phyloP scores from a whole-genome alignment of 140 eudicot genomes.

The Bidens hawaiensis region DNA sequence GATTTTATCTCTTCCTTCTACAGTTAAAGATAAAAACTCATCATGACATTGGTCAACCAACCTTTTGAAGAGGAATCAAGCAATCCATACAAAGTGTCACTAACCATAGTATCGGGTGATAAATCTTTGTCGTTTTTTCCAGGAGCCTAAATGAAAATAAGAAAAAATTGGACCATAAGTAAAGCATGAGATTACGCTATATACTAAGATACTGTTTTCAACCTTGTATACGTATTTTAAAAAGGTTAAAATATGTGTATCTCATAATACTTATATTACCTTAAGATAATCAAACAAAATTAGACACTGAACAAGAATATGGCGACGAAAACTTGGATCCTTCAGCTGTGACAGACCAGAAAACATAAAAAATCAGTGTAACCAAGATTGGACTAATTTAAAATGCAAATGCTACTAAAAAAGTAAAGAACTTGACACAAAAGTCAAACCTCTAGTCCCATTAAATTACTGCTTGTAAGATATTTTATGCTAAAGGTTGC shows the following conservation, averaged over 20 bases:
- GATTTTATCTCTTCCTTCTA: constrained; percentile 83
- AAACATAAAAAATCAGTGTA: constrained; percentile 7
- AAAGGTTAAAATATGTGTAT: neutral
- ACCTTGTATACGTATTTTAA: neutral
- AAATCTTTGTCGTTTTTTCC: constrained; percentile 86
- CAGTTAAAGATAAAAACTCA: too few species aligned
- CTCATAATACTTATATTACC: constrained; percentile 52
- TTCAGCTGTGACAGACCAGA: constrained; percentile 49
- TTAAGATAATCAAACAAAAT: constrained; percentile 88
- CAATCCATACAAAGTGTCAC: constrained; percentile 28
- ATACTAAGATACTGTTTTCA: neutral
- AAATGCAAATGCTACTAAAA: constrained; percentile 2
- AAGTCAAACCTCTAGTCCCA: constrained; percentile 87
- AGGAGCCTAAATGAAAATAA: constrained; percentile 53
- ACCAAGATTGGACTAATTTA: neutral
- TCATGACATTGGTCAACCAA: neutral
- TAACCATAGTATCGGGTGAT: constrained; percentile 77
- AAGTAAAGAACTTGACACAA: neutral
- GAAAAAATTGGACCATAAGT: neutral
- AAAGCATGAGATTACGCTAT: neutral
- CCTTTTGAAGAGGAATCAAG: neutral
- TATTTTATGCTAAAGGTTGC: constrained; percentile 87
- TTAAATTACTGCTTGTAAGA: constrained; percentile 97
- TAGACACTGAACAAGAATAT: constrained; percentile 87
- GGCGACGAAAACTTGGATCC: constrained; percentile 98